phyloP scores from a whole-genome alignment of 1,139 yeast genomes.

The Hansenula lynferdii region DNA sequence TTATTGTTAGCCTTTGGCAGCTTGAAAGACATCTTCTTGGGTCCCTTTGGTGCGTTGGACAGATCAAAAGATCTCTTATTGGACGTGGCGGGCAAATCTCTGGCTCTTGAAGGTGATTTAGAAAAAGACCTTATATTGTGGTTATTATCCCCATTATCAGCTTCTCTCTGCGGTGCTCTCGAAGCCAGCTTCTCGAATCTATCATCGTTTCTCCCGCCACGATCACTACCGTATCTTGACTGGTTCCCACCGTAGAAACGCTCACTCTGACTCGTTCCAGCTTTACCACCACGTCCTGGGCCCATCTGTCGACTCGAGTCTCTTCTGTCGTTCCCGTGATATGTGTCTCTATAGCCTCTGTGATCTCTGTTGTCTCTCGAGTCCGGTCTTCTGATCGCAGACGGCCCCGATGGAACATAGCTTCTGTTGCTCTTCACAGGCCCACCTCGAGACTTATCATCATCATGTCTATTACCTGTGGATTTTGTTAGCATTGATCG shows the following conservation, averaged over 20 bases:
- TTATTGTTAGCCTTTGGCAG: constrained; percentile 9
- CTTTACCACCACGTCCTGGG: not conserved
- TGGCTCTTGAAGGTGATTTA: not conserved
- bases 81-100: not conserved
- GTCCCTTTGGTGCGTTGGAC: constrained; percentile 17
- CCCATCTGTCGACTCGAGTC: not conserved
- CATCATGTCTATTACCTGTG: constrained; percentile 2
- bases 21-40: constrained; percentile 18
- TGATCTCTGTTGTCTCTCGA: not conserved
- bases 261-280: too few relatives aligned
- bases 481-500: not conserved
- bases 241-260: not conserved
- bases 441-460: not conserved
- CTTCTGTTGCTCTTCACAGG: not conserved
- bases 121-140: constrained; percentile 2
- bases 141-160: not conserved
- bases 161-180: not conserved
- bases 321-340: not conserved
- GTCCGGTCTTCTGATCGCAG: not conserved
- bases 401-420: not conserved
- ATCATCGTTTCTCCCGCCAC: not conserved
- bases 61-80: constrained; percentile 6
- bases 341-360: not conserved
- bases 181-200: too few relatives aligned
- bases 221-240: too few relatives aligned